Evolutionary conservation across 805 yeast genomes (phyloP).

Genomic region (Barnettozyma sp.): DNA sequence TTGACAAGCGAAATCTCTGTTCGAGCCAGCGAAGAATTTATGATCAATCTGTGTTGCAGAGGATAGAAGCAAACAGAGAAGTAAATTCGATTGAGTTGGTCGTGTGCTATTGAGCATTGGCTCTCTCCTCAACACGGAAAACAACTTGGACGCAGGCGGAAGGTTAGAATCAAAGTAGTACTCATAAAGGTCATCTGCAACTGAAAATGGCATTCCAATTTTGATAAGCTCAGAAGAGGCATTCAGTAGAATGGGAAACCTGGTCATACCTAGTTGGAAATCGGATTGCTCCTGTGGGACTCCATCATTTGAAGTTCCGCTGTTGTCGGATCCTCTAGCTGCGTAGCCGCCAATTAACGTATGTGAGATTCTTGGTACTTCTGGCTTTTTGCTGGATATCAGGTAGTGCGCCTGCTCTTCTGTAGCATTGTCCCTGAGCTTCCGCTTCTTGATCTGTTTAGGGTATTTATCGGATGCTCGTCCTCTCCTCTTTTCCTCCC

Average conservation of each 20-base stretch:
- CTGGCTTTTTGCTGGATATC: slow-evolving; percentile 7
- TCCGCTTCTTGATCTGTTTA: slow-evolving; percentile 25
- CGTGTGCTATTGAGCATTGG: slow-evolving; percentile 17
- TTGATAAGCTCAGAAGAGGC: slow-evolving; percentile 10
- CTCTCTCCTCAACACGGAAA: slow-evolving; percentile 18
- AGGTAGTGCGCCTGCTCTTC: no score
- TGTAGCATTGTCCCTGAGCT: no score
- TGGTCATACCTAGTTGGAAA: slow-evolving; percentile 11
- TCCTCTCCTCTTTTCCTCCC: slow-evolving; percentile 41
- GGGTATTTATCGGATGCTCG: slow-evolving; percentile 39
- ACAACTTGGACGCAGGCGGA: slow-evolving; percentile 19
- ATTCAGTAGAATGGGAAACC: slow-evolving; percentile 11
- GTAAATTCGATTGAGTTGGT: slow-evolving; percentile 14
- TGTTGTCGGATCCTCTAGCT: neutral
- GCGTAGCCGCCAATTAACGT: slow-evolving; percentile 1
- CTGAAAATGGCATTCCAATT: slow-evolving; percentile 15
- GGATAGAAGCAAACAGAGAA: slow-evolving; percentile 16
- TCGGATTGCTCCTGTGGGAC: slow-evolving; percentile 4
- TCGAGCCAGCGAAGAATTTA: slow-evolving; percentile 19
- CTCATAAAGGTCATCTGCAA: slow-evolving; percentile 21
- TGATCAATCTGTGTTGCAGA: slow-evolving; percentile 21
- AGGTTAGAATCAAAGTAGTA: slow-evolving; percentile 16
- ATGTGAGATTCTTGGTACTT: slow-evolving; percentile 3
- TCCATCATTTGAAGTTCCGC: slow-evolving; percentile 6
- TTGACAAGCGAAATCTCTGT: slow-evolving; percentile 16